Evolutionary conservation across 768 basidiomycete genomes (phyloP), one percentile per base, ranked within the genome.

Genomic region (Boletellus sp.): DNA sequence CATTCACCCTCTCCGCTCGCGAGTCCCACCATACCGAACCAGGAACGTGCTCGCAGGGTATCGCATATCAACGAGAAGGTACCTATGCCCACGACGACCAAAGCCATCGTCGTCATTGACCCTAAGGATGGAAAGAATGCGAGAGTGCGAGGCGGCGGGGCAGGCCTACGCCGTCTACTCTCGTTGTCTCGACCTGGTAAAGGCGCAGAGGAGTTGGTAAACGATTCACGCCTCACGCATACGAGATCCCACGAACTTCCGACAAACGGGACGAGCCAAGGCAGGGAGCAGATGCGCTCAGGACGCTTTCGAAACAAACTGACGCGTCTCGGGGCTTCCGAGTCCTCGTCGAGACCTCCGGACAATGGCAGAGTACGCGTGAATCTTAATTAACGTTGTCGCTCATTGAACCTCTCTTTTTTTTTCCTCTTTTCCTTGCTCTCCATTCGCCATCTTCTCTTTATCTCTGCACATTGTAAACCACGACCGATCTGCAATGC

Each of bases 41-140:
- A 60, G 28, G 65, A 72, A 22, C 67, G 64, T 28, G 28, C 53
- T 44, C 65, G 64, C 42, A 68, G 32, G 50, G 45, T 54, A 20
- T 66, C 68, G 35, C 55, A 66, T 13, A 26, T 54, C 13, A 55
- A 56, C 22, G 64, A 65, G 54, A 60, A 66, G 45, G 19, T 64
- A 19, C 66, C 68, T 31, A 70, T 72, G 64, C 72, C 79, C 6
- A 61, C 78, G 17, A 68, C 78, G n/a, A 79, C 81, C 28, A 86
- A 83, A 60, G 77, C 82, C 8, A 80, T 85, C 46, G 81, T 77
- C 6, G 74, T 82, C 50, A 69, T 84, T 38, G 83, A 85, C 45
- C 76, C 78, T 6, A 68, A 81, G 48, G 78, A 81, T 22, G 72
- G 74, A 41, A 70, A 57, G 58, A 44, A 36, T 28, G 32, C 50